Base-by-base conservation (phyloP, 75 land plant species). In the Sequoiadendron giganteum region DNA sequence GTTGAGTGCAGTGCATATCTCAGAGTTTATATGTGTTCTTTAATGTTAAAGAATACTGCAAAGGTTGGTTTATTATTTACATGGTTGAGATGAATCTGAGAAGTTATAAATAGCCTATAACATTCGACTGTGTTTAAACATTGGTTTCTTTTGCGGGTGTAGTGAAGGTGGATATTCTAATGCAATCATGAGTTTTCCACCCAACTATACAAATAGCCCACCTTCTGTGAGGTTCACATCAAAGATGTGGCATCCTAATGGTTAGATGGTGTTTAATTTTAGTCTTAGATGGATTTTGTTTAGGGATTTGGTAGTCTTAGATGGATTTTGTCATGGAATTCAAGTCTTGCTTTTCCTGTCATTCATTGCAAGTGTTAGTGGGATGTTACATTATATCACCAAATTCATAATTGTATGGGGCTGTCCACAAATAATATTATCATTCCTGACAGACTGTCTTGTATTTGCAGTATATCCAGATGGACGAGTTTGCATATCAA, bases 161-260 rank as follows among this genome's bases (percentile, higher is more conserved):
- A 94, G 95, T 87, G 96, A 95, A 40, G 96, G 97, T 81, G 99
- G 98, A 13, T 95, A 93, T 91, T 97, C 93, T 84, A 96, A 95
- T 92, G 97, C 99, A 56, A 93, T 94, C 40, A 96, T 96, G 95
- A 94, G 90, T 85, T 94, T 97, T 82, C 96, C 99, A 1, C 78
- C 88, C 8, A 94, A 96, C 86, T 95, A 97, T 86, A 96, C 98
- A 8, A 91, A 93, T 70, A 96, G 94, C 76, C 99, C 98, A 45
- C 96, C 99, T 85, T 81, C 95, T 45, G 95, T 96, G 80, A 92
- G 95, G 82, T 97, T 96, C 89, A 96, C 95, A 14, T 97, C 98
- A 28, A 96, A 97, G 78, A 87, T 97, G 91, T 96, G 99, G 99
- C 98, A 97, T 90, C 97, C 99, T 28, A 96, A 97, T 93, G 96